Percentiles rank a stretch among this genome's conserved stretches.
phyloP scores from a whole-genome alignment of 139 green algal genomes.

The Marvania coccoides region DNA sequence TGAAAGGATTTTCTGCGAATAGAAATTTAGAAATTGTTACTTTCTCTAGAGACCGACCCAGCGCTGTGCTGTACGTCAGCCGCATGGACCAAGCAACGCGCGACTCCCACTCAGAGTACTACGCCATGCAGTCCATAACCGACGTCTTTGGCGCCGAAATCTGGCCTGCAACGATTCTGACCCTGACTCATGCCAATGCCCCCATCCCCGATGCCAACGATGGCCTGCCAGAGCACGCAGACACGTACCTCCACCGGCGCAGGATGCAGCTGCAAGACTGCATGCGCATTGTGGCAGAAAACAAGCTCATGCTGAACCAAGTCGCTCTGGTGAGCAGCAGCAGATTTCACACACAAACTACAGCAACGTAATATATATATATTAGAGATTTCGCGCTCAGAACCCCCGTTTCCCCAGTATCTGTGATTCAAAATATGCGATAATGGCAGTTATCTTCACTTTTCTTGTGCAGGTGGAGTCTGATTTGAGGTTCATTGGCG shows the following conservation, averaged over 20 bases:
- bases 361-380: too few relatives aligned
- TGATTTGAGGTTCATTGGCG: too few relatives aligned
- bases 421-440: too few relatives aligned
- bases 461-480: too few relatives aligned
- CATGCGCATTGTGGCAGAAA: constrained; percentile 13
- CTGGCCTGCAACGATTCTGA: constrained; percentile 62
- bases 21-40: too few relatives aligned
- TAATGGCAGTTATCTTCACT: too few relatives aligned
- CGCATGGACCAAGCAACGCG: constrained; percentile 41
- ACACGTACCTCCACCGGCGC: constrained; percentile 54
- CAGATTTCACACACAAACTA: too few relatives aligned
- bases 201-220: constrained; percentile 49
- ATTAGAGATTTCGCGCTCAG: too few relatives aligned
- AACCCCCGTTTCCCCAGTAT: too few relatives aligned
- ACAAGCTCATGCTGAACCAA: constrained; percentile 66
- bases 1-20: too few relatives aligned
- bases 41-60: too few relatives aligned
- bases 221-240: constrained; percentile 37
- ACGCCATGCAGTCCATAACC: constrained; percentile 50
- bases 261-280: constrained; percentile 51
- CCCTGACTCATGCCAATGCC: constrained; percentile 57
- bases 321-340: constrained; percentile 49
- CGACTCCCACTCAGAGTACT: too few relatives aligned
- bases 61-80: constrained; percentile 72
- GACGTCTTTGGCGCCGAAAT: constrained; percentile 45